phyloP scores from a whole-genome alignment of 2,329 filamentous ascomycete species.

The Esteya vermicola region DNA sequence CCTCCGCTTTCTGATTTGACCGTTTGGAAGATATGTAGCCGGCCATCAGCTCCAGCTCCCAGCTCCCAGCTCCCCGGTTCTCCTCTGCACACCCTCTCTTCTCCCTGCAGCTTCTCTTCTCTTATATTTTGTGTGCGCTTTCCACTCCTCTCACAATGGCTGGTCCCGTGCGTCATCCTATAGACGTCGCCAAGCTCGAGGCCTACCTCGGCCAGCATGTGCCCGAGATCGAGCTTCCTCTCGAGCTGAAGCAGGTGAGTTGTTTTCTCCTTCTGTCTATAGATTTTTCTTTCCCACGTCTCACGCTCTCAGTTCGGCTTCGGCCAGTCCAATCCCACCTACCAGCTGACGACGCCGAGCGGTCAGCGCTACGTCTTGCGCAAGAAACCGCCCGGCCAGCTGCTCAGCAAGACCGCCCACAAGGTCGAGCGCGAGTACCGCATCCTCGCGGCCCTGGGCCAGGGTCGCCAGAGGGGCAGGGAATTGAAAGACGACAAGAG shows the following conservation, averaged over 20 bases:
- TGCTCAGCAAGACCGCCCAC: conserved; percentile 87
- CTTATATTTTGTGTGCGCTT: background rate
- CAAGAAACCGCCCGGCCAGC: conserved; percentile 93
- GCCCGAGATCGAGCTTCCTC: conserved; percentile 68
- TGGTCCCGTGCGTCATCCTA: conserved; percentile 76
- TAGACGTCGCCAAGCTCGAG: conserved; percentile 69
- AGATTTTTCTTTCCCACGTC: background rate
- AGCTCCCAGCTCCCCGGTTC: too few species aligned
- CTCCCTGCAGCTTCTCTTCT: too few species aligned
- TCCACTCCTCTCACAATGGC: conserved; percentile 44
- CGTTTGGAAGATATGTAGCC: too few species aligned
- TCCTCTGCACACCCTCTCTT: background rate
- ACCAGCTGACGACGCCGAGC: conserved; percentile 65
- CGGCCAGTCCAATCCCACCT: conserved; percentile 94
- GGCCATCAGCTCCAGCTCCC: too few species aligned
- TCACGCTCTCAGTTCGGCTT: conserved; percentile 62
- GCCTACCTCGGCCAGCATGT: conserved; percentile 64
- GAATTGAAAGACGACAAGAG: conserved; percentile 48
- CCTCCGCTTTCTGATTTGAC: too few species aligned
- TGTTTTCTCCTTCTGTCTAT: background rate
- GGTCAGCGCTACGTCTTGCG: conserved; percentile 72
- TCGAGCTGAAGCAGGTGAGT: conserved; percentile 77
- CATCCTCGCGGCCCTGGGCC: conserved; percentile 69
- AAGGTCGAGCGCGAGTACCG: conserved; percentile 92
- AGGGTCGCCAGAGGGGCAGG: conserved; percentile 3